phyloP scores from a whole-genome alignment of 441 rosid species.

The Syzygium syzygioides region DNA sequence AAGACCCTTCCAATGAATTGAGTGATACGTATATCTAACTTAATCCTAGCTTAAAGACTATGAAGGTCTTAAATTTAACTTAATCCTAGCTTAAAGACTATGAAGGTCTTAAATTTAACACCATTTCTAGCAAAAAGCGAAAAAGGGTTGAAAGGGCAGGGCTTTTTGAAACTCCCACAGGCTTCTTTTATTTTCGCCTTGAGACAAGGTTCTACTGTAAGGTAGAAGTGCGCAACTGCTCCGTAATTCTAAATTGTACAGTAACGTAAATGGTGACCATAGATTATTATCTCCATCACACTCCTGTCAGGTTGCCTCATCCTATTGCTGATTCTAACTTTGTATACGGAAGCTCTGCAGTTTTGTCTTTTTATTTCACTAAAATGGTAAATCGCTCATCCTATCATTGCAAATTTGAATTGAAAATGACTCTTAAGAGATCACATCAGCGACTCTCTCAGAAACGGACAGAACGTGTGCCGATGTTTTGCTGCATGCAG shows the following conservation, averaged over 20 bases:
- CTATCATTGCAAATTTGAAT: background rate
- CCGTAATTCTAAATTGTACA: background rate
- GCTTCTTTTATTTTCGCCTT: background rate
- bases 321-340: background rate
- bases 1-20: background rate
- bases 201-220: fast-evolving
- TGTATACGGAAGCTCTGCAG: background rate
- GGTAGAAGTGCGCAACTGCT: background rate
- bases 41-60: background rate
- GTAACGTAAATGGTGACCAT: background rate
- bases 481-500: background rate
- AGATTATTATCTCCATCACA: background rate
- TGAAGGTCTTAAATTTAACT: background rate
- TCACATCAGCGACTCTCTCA: background rate
- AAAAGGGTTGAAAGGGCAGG: fast-evolving
- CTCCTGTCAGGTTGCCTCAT: background rate
- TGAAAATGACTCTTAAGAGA: background rate
- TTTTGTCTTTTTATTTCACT: background rate
- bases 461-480: background rate
- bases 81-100: background rate
- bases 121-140: background rate
- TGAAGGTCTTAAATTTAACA: background rate
- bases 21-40: background rate
- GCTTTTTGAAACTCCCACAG: background rate
- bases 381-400: background rate